These are phyloP conservation scores for Triticum urartu DNA, from an alignment of 176 grass and related monocot species.

Conservation along the genomic window DNA sequence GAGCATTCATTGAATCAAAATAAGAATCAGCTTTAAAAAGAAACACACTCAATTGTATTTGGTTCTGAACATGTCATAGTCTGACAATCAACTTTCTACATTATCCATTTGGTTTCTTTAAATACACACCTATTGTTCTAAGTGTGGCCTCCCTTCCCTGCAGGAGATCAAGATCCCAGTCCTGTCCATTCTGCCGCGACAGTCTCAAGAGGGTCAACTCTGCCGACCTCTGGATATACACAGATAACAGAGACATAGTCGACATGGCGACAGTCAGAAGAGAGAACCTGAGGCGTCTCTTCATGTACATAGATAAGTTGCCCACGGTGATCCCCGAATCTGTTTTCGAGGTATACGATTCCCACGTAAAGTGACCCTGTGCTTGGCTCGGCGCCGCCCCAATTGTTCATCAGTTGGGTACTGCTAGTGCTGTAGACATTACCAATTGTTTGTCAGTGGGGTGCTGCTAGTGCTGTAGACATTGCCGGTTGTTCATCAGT, in stretches of 20 bases:
- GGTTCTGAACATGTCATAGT: not conserved
- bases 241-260: constrained; percentile 56
- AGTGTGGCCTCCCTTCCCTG: not conserved
- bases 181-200: constrained; percentile 87
- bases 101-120: not conserved
- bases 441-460: not conserved
- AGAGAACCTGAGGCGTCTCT: constrained; percentile 76
- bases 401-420: not conserved
- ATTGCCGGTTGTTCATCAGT: constrained; percentile 3
- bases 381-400: not conserved
- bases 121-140: not conserved
- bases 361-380: constrained; percentile 67
- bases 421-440: constrained; percentile 6
- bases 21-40: not conserved
- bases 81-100: not conserved
- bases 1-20: not conserved
- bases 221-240: constrained; percentile 79
- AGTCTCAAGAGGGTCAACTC: constrained; percentile 75
- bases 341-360: constrained; percentile 64
- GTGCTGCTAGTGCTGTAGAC: not conserved
- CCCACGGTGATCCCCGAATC: constrained; percentile 71
- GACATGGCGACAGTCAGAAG: constrained; percentile 60
- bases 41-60: not conserved
- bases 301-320: constrained; percentile 87
- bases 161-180: constrained; percentile 83